Base-by-base conservation (phyloP, 2,329 filamentous ascomycete genomes). In the Hysterium pulicare region DNA sequence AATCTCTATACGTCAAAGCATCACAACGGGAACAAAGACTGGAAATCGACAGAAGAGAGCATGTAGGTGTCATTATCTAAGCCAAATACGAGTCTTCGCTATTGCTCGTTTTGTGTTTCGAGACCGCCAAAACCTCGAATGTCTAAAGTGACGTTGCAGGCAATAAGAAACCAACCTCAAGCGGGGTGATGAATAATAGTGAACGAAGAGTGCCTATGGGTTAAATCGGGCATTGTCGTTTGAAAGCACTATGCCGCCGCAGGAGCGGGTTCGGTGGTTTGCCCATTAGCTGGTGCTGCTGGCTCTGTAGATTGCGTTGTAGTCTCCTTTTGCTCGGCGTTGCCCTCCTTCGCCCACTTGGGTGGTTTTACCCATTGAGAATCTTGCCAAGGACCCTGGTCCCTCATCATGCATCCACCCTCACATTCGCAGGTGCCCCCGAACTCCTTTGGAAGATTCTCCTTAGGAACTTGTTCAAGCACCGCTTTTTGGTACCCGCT, bases 351-450 rank as follows among this genome's bases (percentile, higher is more conserved):
- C n/a, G n/a, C 67, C 71, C 72, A 74, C 55, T 70, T 71, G 36
- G 72, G 67, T 32, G 84, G 77, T 61, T 73, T 81, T 41, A 78
- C 72, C 75, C 78, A 90, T 69, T 86, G 66, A 21, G 77, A 58
- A 48, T 91, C 87, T 55, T 79, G 78, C 93, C 93, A 98, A 40
- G 93, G 93, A 40, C 93, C 93, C 48, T 83, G 83, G 66, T 98
- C 90, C 70, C 88, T 94, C 59, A 95, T 71, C 67, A 80, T 73
- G 71, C 93, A 98, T 48, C 90, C 90, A 45, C 87, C 88, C 24
- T 74, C 66, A 70, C 93, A 98, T 49, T 84, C 69, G 71, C 93
- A 98, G 31, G 69, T 76, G 48, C 93, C 93, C 51, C 93, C 93
- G 58, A 95, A 91, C 47, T 81, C 75, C 69, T 83, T 84, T 48